These are phyloP conservation scores for Trichosporon ovoides DNA, from an alignment of 1,284 basidiomycete genomes.

Conservation along the genomic window DNA sequence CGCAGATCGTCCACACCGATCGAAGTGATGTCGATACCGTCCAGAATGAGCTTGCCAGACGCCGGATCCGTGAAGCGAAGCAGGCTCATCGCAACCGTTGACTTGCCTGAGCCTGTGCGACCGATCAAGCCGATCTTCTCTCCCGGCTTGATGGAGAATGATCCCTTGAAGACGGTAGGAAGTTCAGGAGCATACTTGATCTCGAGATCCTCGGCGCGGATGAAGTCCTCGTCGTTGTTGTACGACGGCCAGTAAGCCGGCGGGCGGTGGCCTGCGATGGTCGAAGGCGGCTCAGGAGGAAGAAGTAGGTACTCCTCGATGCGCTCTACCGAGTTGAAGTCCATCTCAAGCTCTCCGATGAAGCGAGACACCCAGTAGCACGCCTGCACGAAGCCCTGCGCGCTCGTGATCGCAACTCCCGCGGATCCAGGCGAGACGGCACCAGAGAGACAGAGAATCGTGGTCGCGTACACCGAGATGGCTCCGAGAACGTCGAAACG, in stretches of 20 bases:
- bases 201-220: slow-evolving; percentile 65
- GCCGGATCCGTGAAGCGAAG: slow-evolving; percentile 83
- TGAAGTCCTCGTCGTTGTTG: slow-evolving; percentile 40
- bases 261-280: slow-evolving; percentile 62
- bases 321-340: slow-evolving; percentile 76
- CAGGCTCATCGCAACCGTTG: slow-evolving; percentile 74
- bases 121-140: slow-evolving; percentile 66
- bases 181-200: slow-evolving; percentile 80
- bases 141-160: slow-evolving; percentile 64
- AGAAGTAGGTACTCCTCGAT: slow-evolving; percentile 80
- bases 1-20: slow-evolving; percentile 78
- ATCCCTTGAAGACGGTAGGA: slow-evolving; percentile 71
- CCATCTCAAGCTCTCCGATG: slow-evolving; percentile 49
- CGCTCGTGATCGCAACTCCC: slow-evolving; percentile 71
- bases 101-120: slow-evolving; percentile 48
- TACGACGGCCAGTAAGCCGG: slow-evolving; percentile 80
- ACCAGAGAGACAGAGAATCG: slow-evolving; percentile 66
- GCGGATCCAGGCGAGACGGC: slow-evolving; percentile 68
- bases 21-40: slow-evolving; percentile 80
- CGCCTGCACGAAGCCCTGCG: slow-evolving; percentile 46
- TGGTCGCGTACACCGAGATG: slow-evolving; percentile 67
- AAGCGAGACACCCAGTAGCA: slow-evolving; percentile 49
- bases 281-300: slow-evolving; percentile 73
- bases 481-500: slow-evolving; percentile 73
- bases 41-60: slow-evolving; percentile 70